Evolutionary conservation across 352 stramenopile species (phyloP).

Genomic region (Phytophthora sojae): DNA sequence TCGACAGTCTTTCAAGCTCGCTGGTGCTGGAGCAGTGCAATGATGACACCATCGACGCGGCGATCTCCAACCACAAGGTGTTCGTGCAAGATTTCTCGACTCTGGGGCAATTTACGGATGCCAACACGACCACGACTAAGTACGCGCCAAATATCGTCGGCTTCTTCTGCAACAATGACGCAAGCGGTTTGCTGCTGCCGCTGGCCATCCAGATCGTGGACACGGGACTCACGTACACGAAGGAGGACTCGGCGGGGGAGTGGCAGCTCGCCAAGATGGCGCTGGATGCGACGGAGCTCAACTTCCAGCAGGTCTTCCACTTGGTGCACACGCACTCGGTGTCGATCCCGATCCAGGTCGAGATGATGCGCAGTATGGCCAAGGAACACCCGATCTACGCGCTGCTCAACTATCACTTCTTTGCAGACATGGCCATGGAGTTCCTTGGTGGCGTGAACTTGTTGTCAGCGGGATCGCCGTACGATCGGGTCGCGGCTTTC

Average conservation of each 20-base stretch:
- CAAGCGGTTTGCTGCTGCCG: constrained; percentile 27
- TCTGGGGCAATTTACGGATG: constrained; percentile 33
- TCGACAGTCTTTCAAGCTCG: constrained; percentile 16
- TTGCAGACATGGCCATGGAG: constrained; percentile 43
- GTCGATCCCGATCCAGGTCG: constrained; percentile 50
- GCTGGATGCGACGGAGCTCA: constrained; percentile 41
- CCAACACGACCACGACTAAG: constrained; percentile 29
- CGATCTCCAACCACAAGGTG: constrained; percentile 25
- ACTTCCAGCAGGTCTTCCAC: constrained; percentile 40
- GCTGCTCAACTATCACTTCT: constrained; percentile 50
- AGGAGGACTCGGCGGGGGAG: constrained; percentile 32
- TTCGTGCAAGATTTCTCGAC: constrained; percentile 39
- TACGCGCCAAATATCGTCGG: constrained; percentile 41
- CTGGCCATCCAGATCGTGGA: constrained; percentile 42
- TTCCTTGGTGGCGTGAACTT: constrained; percentile 26
- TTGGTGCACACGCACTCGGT: constrained; percentile 41
- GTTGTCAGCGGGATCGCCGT: constrained; percentile 26
- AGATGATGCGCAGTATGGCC: constrained; percentile 49
- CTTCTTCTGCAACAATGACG: constrained; percentile 47
- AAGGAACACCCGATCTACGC: constrained; percentile 44
- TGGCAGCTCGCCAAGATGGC: constrained; percentile 55
- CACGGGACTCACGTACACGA: constrained; percentile 39
- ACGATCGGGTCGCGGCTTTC: constrained; percentile 45
- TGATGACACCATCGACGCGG: constrained; percentile 17
- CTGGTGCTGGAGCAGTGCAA: constrained; percentile 32